Evolutionary conservation across 306 rosid species (phyloP).

Genomic region (Malus asiatica): DNA sequence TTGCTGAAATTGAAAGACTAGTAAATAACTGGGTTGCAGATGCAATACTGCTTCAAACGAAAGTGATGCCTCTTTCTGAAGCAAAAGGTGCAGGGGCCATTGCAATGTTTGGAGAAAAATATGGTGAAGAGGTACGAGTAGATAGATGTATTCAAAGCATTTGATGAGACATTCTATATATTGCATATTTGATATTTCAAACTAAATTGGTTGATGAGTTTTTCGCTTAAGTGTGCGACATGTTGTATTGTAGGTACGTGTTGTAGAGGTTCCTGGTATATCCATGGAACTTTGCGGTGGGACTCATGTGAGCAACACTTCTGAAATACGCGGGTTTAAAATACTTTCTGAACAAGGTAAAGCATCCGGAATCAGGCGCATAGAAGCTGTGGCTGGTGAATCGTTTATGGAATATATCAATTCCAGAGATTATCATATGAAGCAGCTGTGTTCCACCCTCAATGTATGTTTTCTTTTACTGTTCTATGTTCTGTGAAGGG

Average conservation of each 20-base stretch:
- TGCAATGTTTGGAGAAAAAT: conserved; percentile 96
- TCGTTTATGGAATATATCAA: conserved; percentile 77
- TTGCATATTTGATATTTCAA: too few species aligned
- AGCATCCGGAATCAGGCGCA: conserved; percentile 90
- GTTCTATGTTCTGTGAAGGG: background rate
- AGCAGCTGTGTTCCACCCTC: conserved; percentile 70
- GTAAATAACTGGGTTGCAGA: conserved; percentile 75
- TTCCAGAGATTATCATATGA: conserved; percentile 72
- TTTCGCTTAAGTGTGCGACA: conserved; percentile 19
- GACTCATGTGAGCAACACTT: conserved; percentile 79
- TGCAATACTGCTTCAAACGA: conserved; percentile 65
- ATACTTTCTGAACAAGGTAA: conserved; percentile 88
- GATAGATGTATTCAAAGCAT: background rate
- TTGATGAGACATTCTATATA: too few species aligned
- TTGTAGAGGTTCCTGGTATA: conserved; percentile 92
- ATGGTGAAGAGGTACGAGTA: conserved; percentile 76
- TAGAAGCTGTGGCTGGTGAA: conserved; percentile 97
- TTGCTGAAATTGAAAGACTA: conserved; percentile 59
- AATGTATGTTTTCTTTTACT: conserved; percentile 50
- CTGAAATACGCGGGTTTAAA: conserved; percentile 91
- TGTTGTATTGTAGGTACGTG: conserved; percentile 62
- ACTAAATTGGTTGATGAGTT: background rate
- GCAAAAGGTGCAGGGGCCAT: conserved; percentile 89
- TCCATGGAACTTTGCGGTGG: conserved; percentile 98
- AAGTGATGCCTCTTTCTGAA: conserved; percentile 76